These are phyloP conservation scores for Leccinum pellstonianum DNA, from an alignment of 768 basidiomycete species.

Conservation along the genomic window DNA sequence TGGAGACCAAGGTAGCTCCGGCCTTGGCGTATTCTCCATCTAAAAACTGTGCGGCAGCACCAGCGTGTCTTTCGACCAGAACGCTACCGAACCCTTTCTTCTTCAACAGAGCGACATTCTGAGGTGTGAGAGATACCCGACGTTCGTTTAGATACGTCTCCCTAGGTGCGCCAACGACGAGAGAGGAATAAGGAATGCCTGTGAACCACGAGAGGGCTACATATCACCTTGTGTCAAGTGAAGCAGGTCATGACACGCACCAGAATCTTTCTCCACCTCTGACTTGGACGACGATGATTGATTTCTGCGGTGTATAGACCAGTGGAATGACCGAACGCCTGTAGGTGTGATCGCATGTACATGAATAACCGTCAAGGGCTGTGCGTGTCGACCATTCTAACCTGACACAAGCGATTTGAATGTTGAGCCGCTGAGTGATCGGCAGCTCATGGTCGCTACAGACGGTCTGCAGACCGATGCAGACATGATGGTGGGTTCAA, in stretches of 20 bases:
- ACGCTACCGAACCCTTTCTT: constrained; percentile 82
- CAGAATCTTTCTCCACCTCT: constrained; percentile 25
- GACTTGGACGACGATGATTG: constrained; percentile 8
- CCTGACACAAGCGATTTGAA: constrained; percentile 26
- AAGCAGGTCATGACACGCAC: constrained; percentile 16
- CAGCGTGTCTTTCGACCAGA: constrained; percentile 72
- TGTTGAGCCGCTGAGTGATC: constrained; percentile 17
- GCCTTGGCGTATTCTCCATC: constrained; percentile 79
- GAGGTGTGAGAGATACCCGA: constrained; percentile 79
- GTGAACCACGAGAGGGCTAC: not conserved
- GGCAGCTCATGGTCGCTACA: constrained; percentile 22
- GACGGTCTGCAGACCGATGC: constrained; percentile 33
- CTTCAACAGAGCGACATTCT: constrained; percentile 67
- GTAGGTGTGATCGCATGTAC: not conserved
- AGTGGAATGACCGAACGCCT: constrained; percentile 34
- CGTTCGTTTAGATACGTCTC: constrained; percentile 78
- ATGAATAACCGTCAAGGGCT: constrained; percentile 3
- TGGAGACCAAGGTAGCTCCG: constrained; percentile 75
- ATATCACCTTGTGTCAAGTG: constrained; percentile 1
- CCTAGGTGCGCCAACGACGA: constrained; percentile 74
- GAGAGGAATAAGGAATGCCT: constrained; percentile 66
- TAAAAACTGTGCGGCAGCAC: constrained; percentile 70
- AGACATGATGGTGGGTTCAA: constrained; percentile 30
- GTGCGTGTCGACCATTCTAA: constrained; percentile 7
- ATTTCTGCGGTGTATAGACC: constrained; percentile 28